Conservation (phyloP, 2,329 filamentous ascomycete species). For the Aphanoascus verrucosus region DNA sequence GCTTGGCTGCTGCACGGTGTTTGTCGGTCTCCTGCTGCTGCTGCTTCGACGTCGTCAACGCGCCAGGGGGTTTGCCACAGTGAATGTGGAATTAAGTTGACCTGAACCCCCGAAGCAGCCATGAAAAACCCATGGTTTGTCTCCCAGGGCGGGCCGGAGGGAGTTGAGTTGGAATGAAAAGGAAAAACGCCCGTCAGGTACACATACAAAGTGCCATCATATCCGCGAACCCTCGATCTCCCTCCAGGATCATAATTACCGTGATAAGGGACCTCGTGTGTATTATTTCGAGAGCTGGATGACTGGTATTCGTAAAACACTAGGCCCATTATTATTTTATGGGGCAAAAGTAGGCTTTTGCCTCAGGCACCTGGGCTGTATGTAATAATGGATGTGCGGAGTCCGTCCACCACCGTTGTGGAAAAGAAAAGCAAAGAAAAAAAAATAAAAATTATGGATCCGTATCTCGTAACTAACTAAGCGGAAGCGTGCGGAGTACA, state of each 20-base stretch:
- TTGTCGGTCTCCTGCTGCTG: neutral
- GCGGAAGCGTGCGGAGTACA: neutral
- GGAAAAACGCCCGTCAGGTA: neutral
- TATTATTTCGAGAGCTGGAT: neutral
- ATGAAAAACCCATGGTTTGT: neutral
- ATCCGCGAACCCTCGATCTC: no score
- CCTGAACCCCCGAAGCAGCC: neutral
- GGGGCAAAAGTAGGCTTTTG: conserved; percentile 1
- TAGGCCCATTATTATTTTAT: neutral
- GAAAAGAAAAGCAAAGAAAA: neutral
- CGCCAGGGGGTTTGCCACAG: neutral
- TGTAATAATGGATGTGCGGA: conserved; percentile 2
- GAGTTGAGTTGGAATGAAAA: neutral
- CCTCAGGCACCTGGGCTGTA: conserved; percentile 4
- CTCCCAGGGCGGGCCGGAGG: neutral
- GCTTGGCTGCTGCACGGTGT: neutral
- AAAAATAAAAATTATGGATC: conserved; percentile 2
- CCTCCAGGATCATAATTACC: neutral
- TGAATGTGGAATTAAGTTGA: neutral
- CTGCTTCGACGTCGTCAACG: neutral
- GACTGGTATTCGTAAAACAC: neutral
- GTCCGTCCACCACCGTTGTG: conserved; percentile 7
- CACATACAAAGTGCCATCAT: no score
- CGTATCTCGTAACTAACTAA: neutral
- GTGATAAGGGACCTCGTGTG: neutral